These are phyloP conservation scores for Globomyces pollinis-pini DNA, from an alignment of 192 early-diverging fungal genomes.

Conservation along the genomic window DNA sequence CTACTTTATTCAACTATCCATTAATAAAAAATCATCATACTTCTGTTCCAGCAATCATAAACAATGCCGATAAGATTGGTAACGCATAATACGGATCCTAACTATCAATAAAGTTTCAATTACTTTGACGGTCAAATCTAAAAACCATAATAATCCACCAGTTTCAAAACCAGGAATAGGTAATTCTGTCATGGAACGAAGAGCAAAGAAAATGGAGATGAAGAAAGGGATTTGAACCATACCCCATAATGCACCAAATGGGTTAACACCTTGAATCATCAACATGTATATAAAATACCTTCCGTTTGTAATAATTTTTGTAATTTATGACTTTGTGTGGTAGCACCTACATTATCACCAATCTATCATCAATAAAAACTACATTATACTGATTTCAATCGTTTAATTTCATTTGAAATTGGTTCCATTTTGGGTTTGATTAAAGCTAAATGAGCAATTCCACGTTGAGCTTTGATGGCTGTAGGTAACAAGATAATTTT, in stretches of 20 bases:
- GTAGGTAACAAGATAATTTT: slow-evolving; percentile 67
- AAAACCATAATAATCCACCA: slow-evolving; percentile 78
- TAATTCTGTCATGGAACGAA: slow-evolving; percentile 70
- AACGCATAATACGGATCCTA: too few relatives aligned
- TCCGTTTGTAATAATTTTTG: slow-evolving; percentile 46
- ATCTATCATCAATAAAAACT: too few relatives aligned
- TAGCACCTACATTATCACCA: slow-evolving; percentile 48
- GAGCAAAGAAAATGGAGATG: slow-evolving; percentile 75
- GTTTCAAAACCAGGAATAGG: slow-evolving; percentile 73
- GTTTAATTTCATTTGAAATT: slow-evolving; percentile 57
- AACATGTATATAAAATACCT: not conserved
- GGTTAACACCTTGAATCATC: slow-evolving; percentile 56
- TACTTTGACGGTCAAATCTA: slow-evolving; percentile 81
- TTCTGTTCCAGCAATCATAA: too few relatives aligned
- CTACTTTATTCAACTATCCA: too few relatives aligned
- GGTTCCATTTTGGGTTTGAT: slow-evolving; percentile 64
- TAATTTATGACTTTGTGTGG: slow-evolving; percentile 50
- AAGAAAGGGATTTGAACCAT: slow-evolving; percentile 73
- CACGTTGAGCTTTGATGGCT: slow-evolving; percentile 62
- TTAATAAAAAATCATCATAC: too few relatives aligned
- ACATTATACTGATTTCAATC: too few relatives aligned
- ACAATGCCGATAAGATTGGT: too few relatives aligned
- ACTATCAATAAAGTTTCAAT: too few relatives aligned
- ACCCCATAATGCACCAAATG: slow-evolving; percentile 57
- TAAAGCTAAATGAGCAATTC: slow-evolving; percentile 59